Base-by-base conservation (phyloP, 202 grass and related monocot genomes). In the Hordeum pubiflorum region DNA sequence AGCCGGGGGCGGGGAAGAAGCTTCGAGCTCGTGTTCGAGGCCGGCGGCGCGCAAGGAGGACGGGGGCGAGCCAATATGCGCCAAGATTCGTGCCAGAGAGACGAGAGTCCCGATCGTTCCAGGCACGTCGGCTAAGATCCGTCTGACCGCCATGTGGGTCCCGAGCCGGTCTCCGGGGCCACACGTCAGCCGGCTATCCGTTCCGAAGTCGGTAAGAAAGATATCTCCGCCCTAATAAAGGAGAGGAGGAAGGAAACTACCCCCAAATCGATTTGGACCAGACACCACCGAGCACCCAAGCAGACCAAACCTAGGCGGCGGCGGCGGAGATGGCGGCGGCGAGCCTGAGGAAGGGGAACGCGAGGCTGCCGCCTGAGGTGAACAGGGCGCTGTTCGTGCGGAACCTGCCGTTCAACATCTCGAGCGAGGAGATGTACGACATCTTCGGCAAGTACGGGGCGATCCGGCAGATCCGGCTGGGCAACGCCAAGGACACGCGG, bases 361-460 rank as follows among this genome's bases (percentile, higher is more conserved):
- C 92, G 46, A 85, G 96, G 10, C 90, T 99, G 6, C 96, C 96
- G 8, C 96, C 96, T 32, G 96, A 99, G 87, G 96, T 99, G 80
- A 98, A 98, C 69, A 70, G 96, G 76, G 89, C 94, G 24, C 89
- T 98, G 29, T 98, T 95, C 83, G 96, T 98, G 90, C 90, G 96
- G 43, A 98, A 98, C 74, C 96, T 98, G 27, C 96, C 96, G 12
- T 99, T 99, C 92, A 99, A 99, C 92, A 99, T 99, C 88, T 99
- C 92, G 32, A 99, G 96, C 90, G 96, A 99, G 92, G 92, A 99
- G 92, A 99, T 99, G 96, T 99, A 99, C 89, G 96, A 99, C 83
- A 99, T 99, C 85, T 99, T 99, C 77, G 96, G 96, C 65, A 99
- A 99, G 89, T 99, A 99, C 89, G 96, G 96, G 2, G 96, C 92